Conservation (phyloP, 2,329 filamentous ascomycete genomes). For the Westerdykella aurantiaca region DNA sequence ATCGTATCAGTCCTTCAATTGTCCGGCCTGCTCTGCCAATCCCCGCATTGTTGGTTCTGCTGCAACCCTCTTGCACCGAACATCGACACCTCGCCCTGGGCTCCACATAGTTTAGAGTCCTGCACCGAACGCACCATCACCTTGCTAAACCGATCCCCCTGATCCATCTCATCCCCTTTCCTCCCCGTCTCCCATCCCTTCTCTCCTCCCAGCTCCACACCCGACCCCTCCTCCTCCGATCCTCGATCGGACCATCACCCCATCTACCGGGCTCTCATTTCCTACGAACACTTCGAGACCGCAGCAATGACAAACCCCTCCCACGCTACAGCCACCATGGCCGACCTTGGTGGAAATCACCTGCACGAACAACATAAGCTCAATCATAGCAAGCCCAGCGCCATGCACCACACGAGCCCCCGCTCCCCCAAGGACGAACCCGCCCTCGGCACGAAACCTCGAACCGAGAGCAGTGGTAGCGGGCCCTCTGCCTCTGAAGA, state of each 20-base stretch:
- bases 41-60: constrained; percentile 29
- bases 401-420: constrained; percentile 19
- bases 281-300: background rate
- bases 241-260: constrained; percentile 1
- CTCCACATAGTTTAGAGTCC: constrained; percentile 36
- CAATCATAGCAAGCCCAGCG: constrained; percentile 17
- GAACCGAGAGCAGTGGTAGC: constrained; percentile 20
- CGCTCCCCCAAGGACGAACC: constrained; percentile 15
- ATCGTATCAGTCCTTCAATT: constrained; percentile 22
- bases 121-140: constrained; percentile 29
- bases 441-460: constrained; percentile 15
- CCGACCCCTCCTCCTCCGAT: constrained; percentile 3
- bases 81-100: constrained; percentile 29
- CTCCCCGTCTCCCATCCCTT: constrained; percentile 1
- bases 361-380: constrained; percentile 29
- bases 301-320: background rate
- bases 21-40: constrained; percentile 28
- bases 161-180: constrained; percentile 6
- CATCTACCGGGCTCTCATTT: background rate
- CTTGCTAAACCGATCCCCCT: constrained; percentile 22
- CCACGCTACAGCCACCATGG: background rate
- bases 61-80: constrained; percentile 21
- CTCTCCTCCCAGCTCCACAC: constrained; percentile 1
- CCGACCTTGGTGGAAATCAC: constrained; percentile 26
- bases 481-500: constrained; percentile 26